These are phyloP conservation scores for Fusarium vanettenii DNA, from an alignment of 2,329 filamentous ascomycete genomes.

Conservation along the genomic window DNA sequence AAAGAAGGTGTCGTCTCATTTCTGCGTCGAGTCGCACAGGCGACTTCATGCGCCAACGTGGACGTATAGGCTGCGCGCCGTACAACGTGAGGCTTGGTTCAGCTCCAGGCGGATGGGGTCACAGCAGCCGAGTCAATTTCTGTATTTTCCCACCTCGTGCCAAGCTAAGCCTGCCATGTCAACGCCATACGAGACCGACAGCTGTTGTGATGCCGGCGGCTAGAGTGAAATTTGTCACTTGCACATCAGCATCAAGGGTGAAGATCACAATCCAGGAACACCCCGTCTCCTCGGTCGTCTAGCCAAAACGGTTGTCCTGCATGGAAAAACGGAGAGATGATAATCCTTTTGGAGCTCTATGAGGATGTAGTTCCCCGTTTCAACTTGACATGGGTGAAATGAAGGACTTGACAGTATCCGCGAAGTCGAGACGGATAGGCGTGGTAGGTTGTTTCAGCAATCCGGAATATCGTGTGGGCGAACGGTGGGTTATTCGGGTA, in stretches of 20 bases:
- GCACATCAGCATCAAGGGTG: conserved; percentile 16
- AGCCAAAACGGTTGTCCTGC: background rate
- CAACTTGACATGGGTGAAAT: background rate
- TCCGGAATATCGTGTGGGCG: background rate
- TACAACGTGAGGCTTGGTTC: conserved; percentile 2
- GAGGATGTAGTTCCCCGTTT: background rate
- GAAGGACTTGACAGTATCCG: conserved; percentile 2
- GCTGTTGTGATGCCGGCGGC: conserved; percentile 6
- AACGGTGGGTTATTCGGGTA: background rate
- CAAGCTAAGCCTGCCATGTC: conserved; percentile 1
- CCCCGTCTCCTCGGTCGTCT: background rate
- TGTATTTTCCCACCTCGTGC: background rate
- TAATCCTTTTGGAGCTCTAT: background rate
- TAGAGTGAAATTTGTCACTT: conserved; percentile 24
- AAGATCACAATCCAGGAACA: conserved; percentile 29
- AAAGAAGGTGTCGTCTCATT: conserved; percentile 23
- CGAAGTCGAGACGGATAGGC: background rate
- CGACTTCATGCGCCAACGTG: conserved; percentile 23
- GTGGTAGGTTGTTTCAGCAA: background rate
- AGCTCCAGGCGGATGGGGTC: background rate
- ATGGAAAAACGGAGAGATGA: background rate
- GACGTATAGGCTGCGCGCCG: conserved; percentile 5
- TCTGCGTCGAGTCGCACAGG: conserved; percentile 22
- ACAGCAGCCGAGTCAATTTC: conserved; percentile 18
- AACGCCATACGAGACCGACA: conserved; percentile 18